These are phyloP conservation scores for Poa annua DNA, from an alignment of 176 grass and related monocot species.

Conservation along the genomic window DNA sequence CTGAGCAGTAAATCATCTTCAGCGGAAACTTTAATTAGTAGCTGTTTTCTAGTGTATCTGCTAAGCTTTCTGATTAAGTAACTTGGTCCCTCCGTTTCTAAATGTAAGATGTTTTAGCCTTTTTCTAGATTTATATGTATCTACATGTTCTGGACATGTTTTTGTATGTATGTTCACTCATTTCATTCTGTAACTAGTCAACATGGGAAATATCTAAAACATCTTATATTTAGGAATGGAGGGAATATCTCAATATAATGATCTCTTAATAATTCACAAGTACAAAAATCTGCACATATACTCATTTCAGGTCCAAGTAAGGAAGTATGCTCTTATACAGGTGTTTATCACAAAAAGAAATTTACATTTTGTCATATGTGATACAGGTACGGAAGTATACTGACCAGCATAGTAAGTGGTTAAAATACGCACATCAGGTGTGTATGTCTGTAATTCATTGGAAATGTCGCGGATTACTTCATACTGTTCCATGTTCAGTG, in stretches of 20 bases:
- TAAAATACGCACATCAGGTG: conserved; percentile 84
- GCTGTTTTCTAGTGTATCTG: background rate
- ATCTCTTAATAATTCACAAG: conserved; percentile 13
- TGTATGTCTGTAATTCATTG: conserved; percentile 76
- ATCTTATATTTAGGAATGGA: no score
- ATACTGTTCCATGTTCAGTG: conserved; percentile 88
- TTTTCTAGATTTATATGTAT: no score
- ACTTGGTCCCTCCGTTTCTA: background rate
- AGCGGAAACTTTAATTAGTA: background rate
- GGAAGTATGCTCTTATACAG: background rate
- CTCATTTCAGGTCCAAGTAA: background rate
- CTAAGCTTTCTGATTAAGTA: conserved; percentile 30
- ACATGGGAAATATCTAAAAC: no score
- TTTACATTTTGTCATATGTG: background rate
- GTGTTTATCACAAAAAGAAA: background rate
- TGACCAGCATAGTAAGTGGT: conserved; percentile 97
- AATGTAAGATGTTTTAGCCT: no score
- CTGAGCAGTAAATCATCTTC: conserved; percentile 6
- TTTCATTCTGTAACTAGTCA: no score
- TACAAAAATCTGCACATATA: background rate
- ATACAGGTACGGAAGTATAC: conserved; percentile 34
- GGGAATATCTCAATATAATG: background rate
- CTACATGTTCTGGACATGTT: no score
- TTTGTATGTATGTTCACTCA: no score
- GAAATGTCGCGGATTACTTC: conserved; percentile 88